phyloP scores from a whole-genome alignment of 2,329 filamentous ascomycete species.

The Fusarium tjaetaba region DNA sequence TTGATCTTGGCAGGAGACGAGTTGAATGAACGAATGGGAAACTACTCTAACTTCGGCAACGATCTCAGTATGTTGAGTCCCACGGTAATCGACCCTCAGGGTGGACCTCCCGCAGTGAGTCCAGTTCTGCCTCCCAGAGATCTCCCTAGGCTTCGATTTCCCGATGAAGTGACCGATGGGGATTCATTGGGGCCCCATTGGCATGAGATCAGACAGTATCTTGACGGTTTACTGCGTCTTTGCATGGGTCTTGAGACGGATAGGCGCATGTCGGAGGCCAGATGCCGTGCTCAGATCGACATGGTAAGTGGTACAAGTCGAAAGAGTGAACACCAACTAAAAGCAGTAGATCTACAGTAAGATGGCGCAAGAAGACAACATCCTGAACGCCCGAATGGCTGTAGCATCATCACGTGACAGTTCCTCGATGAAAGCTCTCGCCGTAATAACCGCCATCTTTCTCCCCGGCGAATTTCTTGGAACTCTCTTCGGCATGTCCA shows the following conservation, averaged over 20 bases:
- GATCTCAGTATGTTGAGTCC: slow-evolving; percentile 44
- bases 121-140: slow-evolving; percentile 36
- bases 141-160: slow-evolving; percentile 28
- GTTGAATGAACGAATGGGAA: slow-evolving; percentile 48
- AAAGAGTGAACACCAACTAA: slow-evolving; percentile 2
- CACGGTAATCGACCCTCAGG: slow-evolving; percentile 32
- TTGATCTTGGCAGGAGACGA: slow-evolving; percentile 57
- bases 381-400: slow-evolving; percentile 55
- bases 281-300: slow-evolving; percentile 58
- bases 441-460: slow-evolving; percentile 60
- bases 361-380: slow-evolving; percentile 61
- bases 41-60: slow-evolving; percentile 28
- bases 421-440: slow-evolving; percentile 59
- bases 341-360: slow-evolving; percentile 56
- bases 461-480: slow-evolving; percentile 58
- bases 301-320: slow-evolving; percentile 48
- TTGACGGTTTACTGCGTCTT: slow-evolving; percentile 55
- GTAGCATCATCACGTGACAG: slow-evolving; percentile 54
- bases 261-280: slow-evolving; percentile 56
- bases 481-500: slow-evolving; percentile 58
- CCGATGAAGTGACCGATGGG: slow-evolving; percentile 31
- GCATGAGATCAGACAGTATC: slow-evolving; percentile 59
- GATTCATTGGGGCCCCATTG: slow-evolving; percentile 52
- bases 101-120: slow-evolving; percentile 41
- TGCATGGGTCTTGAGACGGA: slow-evolving; percentile 58